phyloP scores from a whole-genome alignment of 441 rosid species.

The Bocquillonia castaneifolia region DNA sequence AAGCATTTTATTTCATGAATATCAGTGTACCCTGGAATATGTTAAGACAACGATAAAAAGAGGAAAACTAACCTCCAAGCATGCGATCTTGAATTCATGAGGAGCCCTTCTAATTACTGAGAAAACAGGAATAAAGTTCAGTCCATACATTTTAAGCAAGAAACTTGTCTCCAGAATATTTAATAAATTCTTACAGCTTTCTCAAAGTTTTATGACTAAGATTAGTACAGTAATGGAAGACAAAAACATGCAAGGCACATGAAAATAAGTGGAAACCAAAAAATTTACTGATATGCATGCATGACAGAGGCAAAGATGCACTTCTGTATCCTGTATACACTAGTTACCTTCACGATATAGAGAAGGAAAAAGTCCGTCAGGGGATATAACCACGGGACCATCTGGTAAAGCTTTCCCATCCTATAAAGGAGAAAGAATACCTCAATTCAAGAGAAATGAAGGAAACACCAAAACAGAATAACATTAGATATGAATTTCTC shows the following conservation, averaged over 20 bases:
- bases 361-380: slow-evolving; percentile 96
- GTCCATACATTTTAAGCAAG: slow-evolving; percentile 13
- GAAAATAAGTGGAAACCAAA: not conserved
- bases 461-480: not conserved
- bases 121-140: slow-evolving; percentile 17
- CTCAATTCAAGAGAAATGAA: slow-evolving; percentile 11
- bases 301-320: not conserved
- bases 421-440: slow-evolving; percentile 33
- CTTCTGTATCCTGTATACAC: too few relatives aligned
- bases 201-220: not conserved
- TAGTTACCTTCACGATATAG: slow-evolving; percentile 80
- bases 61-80: slow-evolving; percentile 83
- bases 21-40: not conserved
- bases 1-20: not conserved
- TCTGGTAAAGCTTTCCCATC: slow-evolving; percentile 93
- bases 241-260: not conserved
- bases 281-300: not conserved
- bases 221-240: slow-evolving; percentile 1
- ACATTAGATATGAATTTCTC: slow-evolving; percentile 9
- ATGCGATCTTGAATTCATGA: slow-evolving; percentile 95
- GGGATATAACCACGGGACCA: slow-evolving; percentile 95
- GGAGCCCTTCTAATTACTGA: slow-evolving; percentile 97
- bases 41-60: slow-evolving; percentile 6
- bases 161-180: not conserved
- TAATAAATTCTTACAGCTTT: not conserved